Conservation (phyloP, 495 filamentous ascomycete genomes). For the Annulohypoxylon maeteangense region DNA sequence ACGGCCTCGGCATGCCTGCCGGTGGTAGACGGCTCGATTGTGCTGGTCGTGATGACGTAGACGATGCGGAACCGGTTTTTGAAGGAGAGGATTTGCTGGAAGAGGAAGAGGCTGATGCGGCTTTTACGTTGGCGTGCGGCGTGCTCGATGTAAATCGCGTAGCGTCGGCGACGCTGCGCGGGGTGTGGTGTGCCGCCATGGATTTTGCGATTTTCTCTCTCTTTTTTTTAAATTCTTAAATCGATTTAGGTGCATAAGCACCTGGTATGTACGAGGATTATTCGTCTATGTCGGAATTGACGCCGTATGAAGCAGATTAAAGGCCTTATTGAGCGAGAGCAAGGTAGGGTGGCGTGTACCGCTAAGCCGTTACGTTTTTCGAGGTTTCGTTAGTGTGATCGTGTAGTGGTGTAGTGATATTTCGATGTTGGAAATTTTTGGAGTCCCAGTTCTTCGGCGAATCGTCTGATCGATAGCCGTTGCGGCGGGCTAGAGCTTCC, state of each 20-base stretch:
- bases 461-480: slow-evolving; percentile 22
- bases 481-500: slow-evolving; percentile 1
- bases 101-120: slow-evolving; percentile 48
- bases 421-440: slow-evolving; percentile 23
- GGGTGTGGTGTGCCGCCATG: slow-evolving; percentile 60
- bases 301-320: neutral
- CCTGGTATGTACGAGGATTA: neutral
- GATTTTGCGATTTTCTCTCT: neutral
- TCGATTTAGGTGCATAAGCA: neutral
- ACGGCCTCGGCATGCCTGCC: slow-evolving; percentile 58
- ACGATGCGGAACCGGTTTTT: slow-evolving; percentile 32
- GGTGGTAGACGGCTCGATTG: slow-evolving; percentile 69
- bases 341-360: neutral
- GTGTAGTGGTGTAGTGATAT: neutral
- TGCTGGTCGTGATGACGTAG: slow-evolving; percentile 33
- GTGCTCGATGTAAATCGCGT: slow-evolving; percentile 95
- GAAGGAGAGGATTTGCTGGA: slow-evolving; percentile 31
- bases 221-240: neutral
- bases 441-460: slow-evolving; percentile 14
- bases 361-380: slow-evolving; percentile 4
- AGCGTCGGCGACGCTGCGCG: slow-evolving; percentile 90
- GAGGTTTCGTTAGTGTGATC: slow-evolving; percentile 1
- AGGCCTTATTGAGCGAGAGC: neutral
- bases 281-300: neutral
- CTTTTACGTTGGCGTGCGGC: slow-evolving; percentile 83